Evolutionary conservation across 805 yeast species (phyloP).

Genomic region (Dipodascus albidus): DNA sequence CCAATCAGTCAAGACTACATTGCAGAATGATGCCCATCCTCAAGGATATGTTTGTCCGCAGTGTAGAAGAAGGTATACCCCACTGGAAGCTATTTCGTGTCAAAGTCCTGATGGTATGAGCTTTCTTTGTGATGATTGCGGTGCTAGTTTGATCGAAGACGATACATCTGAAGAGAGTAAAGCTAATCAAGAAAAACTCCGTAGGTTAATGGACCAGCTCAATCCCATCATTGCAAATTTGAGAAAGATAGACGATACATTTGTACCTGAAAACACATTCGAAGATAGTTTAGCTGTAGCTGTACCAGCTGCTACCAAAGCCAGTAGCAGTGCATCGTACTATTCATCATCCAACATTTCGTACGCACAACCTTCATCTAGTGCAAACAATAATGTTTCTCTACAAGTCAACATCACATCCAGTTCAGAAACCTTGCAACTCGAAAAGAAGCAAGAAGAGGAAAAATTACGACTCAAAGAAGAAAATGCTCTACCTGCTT

Average conservation of each 20-base stretch:
- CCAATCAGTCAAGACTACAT: slow-evolving; percentile 22
- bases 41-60: slow-evolving; percentile 89
- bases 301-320: slow-evolving; percentile 40
- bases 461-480: slow-evolving; percentile 60
- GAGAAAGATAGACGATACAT: slow-evolving; percentile 70
- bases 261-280: slow-evolving; percentile 78
- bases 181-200: slow-evolving; percentile 69
- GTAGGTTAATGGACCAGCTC: slow-evolving; percentile 75
- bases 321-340: slow-evolving; percentile 11
- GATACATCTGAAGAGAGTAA: slow-evolving; percentile 76
- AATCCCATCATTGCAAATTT: slow-evolving; percentile 78
- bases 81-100: slow-evolving; percentile 77
- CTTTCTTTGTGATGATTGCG: slow-evolving; percentile 79
- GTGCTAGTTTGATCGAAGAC: slow-evolving; percentile 68
- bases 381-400: slow-evolving; percentile 45
- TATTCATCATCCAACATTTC: slow-evolving; percentile 22
- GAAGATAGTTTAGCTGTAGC: slow-evolving; percentile 73
- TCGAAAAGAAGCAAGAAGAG: slow-evolving; percentile 55
- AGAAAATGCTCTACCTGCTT: slow-evolving; percentile 91
- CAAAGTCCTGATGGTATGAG: slow-evolving; percentile 69
- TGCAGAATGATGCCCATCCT: slow-evolving; percentile 53
- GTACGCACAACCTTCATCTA: slow-evolving; percentile 22
- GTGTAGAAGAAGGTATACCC: slow-evolving; percentile 70
- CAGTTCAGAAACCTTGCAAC: slow-evolving; percentile 70
- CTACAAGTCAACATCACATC: slow-evolving; percentile 79